A percentile compares a stretch with the other conserved stretches of the same genome.
phyloP scores from a whole-genome alignment of 805 yeast species.

The Diddensiella transvaalensis region DNA sequence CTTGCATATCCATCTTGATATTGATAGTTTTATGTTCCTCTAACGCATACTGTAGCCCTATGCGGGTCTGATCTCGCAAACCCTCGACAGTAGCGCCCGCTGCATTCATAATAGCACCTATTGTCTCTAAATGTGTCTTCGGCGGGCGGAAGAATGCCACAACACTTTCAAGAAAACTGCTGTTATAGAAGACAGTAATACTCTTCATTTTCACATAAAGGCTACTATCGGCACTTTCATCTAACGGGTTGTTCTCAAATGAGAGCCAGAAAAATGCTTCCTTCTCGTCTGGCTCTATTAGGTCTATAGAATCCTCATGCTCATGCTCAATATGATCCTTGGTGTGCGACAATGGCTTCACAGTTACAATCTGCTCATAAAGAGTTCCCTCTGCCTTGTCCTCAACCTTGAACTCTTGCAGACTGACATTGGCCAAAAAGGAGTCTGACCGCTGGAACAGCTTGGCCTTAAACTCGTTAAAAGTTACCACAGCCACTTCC shows the following conservation, averaged over 20 bases:
- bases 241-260: conserved; percentile 84
- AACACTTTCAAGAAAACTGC: conserved; percentile 74
- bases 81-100: conserved; percentile 96
- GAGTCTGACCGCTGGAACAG: conserved; percentile 79
- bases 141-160: conserved; percentile 82
- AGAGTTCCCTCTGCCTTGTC: conserved; percentile 78
- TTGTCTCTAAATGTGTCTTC: conserved; percentile 75
- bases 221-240: conserved; percentile 76
- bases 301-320: conserved; percentile 7
- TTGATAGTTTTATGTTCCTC: conserved; percentile 92
- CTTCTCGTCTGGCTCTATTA: conserved; percentile 5
- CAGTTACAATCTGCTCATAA: conserved; percentile 86
- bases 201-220: conserved; percentile 72
- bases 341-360: conserved; percentile 49
- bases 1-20: conserved; percentile 83
- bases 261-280: conserved; percentile 75
- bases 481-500: conserved; percentile 70
- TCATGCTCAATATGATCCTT: conserved; percentile 30
- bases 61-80: conserved; percentile 78
- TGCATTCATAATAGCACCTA: conserved; percentile 86
- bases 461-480: conserved; percentile 76
- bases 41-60: conserved; percentile 88
- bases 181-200: conserved; percentile 86
- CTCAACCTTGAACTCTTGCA: conserved; percentile 78
- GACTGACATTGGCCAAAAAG: conserved; percentile 61